Evolutionary conservation across 2,329 filamentous ascomycete species (phyloP).

Genomic region (Alternaria postmessia): DNA sequence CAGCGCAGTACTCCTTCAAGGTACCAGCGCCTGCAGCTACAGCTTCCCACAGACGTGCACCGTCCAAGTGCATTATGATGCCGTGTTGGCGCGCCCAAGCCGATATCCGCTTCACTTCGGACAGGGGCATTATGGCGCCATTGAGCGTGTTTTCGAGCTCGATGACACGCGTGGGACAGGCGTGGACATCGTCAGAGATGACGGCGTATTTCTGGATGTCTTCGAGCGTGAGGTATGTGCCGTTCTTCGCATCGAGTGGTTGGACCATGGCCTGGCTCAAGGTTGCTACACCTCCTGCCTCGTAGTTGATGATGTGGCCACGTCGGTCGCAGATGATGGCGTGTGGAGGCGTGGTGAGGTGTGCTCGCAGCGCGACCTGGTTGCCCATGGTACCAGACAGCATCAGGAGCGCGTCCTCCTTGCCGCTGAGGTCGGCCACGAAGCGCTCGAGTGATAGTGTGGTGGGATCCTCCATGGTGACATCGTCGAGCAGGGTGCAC

Average conservation of each 20-base stretch:
- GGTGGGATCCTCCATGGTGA: constrained; percentile 80
- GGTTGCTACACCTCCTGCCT: constrained; percentile 72
- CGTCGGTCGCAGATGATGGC: constrained; percentile 80
- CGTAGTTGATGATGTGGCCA: constrained; percentile 77
- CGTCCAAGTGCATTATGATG: constrained; percentile 79
- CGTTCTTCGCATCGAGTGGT: constrained; percentile 73
- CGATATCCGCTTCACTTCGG: constrained; percentile 73
- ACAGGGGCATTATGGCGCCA: constrained; percentile 79
- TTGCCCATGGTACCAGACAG: constrained; percentile 95
- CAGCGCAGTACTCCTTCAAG: constrained; percentile 70
- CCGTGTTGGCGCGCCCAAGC: constrained; percentile 69
- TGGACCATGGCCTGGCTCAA: constrained; percentile 76
- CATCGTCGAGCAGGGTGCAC: constrained; percentile 82
- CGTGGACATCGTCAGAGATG: constrained; percentile 75
- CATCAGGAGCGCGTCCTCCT: constrained; percentile 81
- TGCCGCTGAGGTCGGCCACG: constrained; percentile 75
- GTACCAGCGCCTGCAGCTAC: constrained; percentile 73
- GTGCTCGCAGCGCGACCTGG: constrained; percentile 80
- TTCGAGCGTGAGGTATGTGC: constrained; percentile 75
- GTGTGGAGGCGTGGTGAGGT: constrained; percentile 81
- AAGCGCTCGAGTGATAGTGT: constrained; percentile 79
- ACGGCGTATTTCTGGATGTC: constrained; percentile 74
- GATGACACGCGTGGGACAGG: constrained; percentile 81
- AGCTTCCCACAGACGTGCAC: constrained; percentile 83
- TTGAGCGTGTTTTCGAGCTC: constrained; percentile 86